phyloP scores from a whole-genome alignment of 768 basidiomycete species.

The Termitomyces heimii region DNA sequence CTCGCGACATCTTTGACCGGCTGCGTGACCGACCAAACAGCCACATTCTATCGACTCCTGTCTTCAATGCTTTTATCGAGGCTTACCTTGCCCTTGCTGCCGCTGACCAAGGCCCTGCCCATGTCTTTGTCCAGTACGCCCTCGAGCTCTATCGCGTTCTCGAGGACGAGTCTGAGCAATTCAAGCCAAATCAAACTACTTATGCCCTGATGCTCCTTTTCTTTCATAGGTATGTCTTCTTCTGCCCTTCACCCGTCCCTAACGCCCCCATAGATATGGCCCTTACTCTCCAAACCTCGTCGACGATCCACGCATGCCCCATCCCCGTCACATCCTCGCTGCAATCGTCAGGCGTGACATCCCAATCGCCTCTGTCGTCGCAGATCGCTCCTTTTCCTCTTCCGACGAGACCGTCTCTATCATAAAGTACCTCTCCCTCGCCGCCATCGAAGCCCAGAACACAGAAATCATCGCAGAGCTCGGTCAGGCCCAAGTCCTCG shows the following conservation, averaged over 20 bases:
- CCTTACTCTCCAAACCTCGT: constrained; percentile 23
- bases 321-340: constrained; percentile 32
- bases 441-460: constrained; percentile 53
- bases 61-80: constrained; percentile 66
- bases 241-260: too few species aligned
- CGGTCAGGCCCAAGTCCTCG: constrained; percentile 45
- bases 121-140: constrained; percentile 58
- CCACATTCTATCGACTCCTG: constrained; percentile 31
- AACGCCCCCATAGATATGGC: constrained; percentile 25
- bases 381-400: constrained; percentile 49
- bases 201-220: constrained; percentile 67
- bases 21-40: constrained; percentile 35
- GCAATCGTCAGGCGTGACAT: constrained; percentile 45
- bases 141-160: constrained; percentile 56
- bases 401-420: constrained; percentile 51
- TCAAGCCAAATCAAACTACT: constrained; percentile 48
- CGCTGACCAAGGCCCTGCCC: constrained; percentile 31
- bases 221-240: constrained; percentile 52
- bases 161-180: constrained; percentile 40
- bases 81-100: constrained; percentile 59
- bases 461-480: constrained; percentile 48
- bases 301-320: constrained; percentile 10
- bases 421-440: constrained; percentile 50
- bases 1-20: constrained; percentile 64
- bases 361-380: constrained; percentile 43